Percentiles rank a stretch among this genome's conserved stretches.
These are phyloP conservation scores for Polytolypa hystricis DNA, from an alignment of 2,329 filamentous ascomycete genomes.

Conservation along the genomic window DNA sequence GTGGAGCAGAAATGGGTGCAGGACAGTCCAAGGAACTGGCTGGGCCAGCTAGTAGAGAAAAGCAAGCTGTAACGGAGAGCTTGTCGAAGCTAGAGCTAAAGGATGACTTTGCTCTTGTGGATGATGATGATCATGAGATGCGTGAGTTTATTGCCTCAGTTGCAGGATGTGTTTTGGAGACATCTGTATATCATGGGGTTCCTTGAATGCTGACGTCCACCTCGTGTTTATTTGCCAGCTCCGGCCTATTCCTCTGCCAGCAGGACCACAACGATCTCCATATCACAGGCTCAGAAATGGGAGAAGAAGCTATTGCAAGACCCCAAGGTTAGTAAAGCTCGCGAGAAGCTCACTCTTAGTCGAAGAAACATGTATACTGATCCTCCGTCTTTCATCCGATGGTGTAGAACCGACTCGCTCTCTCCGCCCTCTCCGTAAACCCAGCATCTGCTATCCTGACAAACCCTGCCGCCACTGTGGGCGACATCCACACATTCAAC, in stretches of 20 bases:
- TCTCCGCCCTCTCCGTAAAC: constrained; percentile 59
- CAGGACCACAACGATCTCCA: constrained; percentile 11
- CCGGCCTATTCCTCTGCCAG: constrained; percentile 12
- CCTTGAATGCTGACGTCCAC: neutral
- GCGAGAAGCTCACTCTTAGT: neutral
- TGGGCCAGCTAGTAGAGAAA: neutral
- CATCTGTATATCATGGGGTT: neutral
- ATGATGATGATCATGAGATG: constrained; percentile 10
- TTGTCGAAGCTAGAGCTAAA: constrained; percentile 4
- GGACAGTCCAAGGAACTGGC: constrained; percentile 6
- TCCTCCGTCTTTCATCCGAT: neutral
- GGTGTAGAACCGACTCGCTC: constrained; percentile 55
- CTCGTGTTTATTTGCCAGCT: constrained; percentile 5
- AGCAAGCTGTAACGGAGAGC: constrained; percentile 3
- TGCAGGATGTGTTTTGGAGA: neutral
- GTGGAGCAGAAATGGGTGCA: too few relatives aligned
- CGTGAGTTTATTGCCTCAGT: constrained; percentile 8
- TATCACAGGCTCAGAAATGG: constrained; percentile 18
- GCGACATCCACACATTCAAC: constrained; percentile 73
- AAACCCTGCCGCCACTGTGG: constrained; percentile 50
- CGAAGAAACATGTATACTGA: neutral
- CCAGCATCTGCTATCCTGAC: constrained; percentile 56
- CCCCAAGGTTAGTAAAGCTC: constrained; percentile 15
- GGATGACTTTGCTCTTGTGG: constrained; percentile 6
- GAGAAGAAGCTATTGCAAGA: constrained; percentile 18